A percentile compares a stretch with the other conserved stretches of the same genome.
phyloP scores from a whole-genome alignment of 345 rosid genomes.

The Euphorbia lathyris region DNA sequence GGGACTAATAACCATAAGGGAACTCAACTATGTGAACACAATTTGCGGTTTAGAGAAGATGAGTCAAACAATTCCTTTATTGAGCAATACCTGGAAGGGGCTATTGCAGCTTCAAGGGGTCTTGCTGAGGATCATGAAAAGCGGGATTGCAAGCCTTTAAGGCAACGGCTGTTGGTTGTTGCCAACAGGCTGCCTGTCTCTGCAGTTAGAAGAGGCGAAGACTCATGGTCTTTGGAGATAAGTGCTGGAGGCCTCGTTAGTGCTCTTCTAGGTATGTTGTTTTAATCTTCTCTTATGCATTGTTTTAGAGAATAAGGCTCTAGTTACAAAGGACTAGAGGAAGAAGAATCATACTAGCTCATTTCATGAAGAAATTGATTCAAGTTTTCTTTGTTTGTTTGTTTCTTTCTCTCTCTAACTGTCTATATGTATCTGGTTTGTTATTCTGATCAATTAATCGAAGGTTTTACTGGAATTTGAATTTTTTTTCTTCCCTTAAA shows the following conservation, averaged over 20 bases:
- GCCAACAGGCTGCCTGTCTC: slow-evolving; percentile 98
- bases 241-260: slow-evolving; percentile 97
- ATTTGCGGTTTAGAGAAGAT: slow-evolving; percentile 44
- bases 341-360: not conserved
- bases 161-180: slow-evolving; percentile 88
- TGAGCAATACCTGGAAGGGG: slow-evolving; percentile 65
- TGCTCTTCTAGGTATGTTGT: slow-evolving; percentile 80
- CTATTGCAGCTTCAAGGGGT: slow-evolving; percentile 44
- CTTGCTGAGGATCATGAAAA: slow-evolving; percentile 51
- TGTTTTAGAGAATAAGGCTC: not conserved
- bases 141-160: slow-evolving; percentile 63
- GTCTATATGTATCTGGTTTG: not conserved
- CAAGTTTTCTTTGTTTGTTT: not conserved
- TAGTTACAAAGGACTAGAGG: not conserved
- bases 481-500: slow-evolving; percentile 10
- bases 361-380: not conserved
- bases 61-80: slow-evolving; percentile 46
- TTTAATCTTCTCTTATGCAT: not conserved
- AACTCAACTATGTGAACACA: slow-evolving; percentile 46
- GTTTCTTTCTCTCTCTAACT: too few species aligned
- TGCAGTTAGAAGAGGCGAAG: slow-evolving; percentile 92
- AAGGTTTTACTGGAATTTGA: not conserved
- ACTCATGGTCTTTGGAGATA: slow-evolving; percentile 90
- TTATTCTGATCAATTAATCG: not conserved
- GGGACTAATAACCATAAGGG: slow-evolving; percentile 36